Base-by-base conservation (phyloP, 495 filamentous ascomycete species). In the Haplographium delicatum region DNA sequence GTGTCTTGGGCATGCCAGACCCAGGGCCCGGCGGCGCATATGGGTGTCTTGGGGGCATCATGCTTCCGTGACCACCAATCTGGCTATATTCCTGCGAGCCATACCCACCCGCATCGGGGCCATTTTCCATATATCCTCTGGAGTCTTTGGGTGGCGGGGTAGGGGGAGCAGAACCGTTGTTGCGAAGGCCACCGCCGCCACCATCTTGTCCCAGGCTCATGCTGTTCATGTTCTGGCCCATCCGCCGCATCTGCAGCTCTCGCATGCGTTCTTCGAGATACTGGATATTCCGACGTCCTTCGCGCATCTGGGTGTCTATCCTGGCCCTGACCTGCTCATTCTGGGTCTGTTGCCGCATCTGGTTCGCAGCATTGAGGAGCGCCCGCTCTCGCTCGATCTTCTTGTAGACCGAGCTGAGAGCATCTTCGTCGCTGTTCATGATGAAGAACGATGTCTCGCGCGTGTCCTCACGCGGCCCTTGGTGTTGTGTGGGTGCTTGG, bases 361-460 rank as follows among this genome's bases (percentile, higher is more conserved):
- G 79, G 65, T 88, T 88, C 44, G 94, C 94, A 58, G 88, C 90
- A 68, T 88, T 84, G 76, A 99, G 93, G 58, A 99, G 81, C 60
- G 85, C 85, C 76, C 91, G 90, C 69, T 99, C 94, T 67, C 93
- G 81, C 76, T 96, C 89, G 70, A 97, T 96, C 88, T 99, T 97
- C 72, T 82, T 85, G 72, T 85, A 81, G 73, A 97, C 88, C 71
- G 91, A 86, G 70, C 76, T 79, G 71, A 91, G 81, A 60, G 86
- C 81, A 61, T 90, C 85, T 59, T 95, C 89, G 68, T 87, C 79
- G 75, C 82, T 83, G 73, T 82, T 83, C 72, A 76, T 83, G 61
- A 44, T 65, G 59, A 67, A n/a, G n/a, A n/a, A n/a, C 41, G 24
- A 42, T 27, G 23, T 20, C 11, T n/a, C 31, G 57, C 53, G 57